Evolutionary conservation across 176 grass and related monocot species (phyloP), one percentile per base, ranked within the genome.

Genomic region (Hyparrhenia diplandra): DNA sequence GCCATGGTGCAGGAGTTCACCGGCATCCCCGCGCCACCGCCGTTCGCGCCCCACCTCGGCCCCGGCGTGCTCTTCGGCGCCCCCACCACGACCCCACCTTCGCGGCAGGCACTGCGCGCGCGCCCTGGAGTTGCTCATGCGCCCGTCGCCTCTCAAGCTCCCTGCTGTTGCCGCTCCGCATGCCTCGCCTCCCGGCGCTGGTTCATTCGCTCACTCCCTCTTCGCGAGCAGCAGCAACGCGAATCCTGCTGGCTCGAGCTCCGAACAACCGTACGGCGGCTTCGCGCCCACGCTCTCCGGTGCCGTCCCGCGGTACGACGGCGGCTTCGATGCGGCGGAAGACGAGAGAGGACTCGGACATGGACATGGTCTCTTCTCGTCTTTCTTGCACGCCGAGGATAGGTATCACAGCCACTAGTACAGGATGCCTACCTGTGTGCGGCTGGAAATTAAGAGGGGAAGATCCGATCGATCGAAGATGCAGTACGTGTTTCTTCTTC

Each of bases 1-100:
- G 88, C 88, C 88, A 92, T 96, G 93, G 93, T 96, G 71, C 93
- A 96, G 68, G 90, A 96, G 90, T 96, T 96, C 87, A 96, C 93
- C 41, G 93, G 94, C 64, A 89, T 97, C 69, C 94, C 88, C 8
- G 76, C 84, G 18, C 73, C 89, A 37, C 90, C 80, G 40, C 88
- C 85, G 37, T 83, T 97, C 45, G 85, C 77, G 67, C 55, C 88
- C 21, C 81, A 80, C 42, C 66, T 94, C 47, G 77, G 39, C 57
- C 52, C 80, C 25, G 69, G 77, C 36, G 29, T 46, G 49, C 77
- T 89, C 60, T 60, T 75, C 69, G 65, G 71, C 11, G 43, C 76
- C 10, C 71, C 11, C 64, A 13, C 13, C 52, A 14, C 16, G 81
- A 27, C 64, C 80, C 34, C 47, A 34, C 47, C 42, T 67, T 0